Conservation (phyloP, 139 green algal genomes). For the Haematococcus sp. region DNA sequence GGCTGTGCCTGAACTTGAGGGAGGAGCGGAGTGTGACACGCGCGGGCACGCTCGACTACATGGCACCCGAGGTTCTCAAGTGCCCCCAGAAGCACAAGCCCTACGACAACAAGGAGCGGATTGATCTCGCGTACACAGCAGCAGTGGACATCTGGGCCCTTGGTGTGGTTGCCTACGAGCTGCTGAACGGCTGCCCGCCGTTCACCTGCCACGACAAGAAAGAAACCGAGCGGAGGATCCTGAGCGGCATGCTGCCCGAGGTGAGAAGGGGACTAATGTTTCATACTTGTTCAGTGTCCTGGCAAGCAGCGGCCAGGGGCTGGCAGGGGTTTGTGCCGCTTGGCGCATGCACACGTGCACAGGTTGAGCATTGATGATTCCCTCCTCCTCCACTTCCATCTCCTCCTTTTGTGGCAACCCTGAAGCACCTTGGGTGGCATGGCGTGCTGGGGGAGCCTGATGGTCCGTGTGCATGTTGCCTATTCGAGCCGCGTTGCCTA, state of each 20-base stretch:
- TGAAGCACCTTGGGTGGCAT: too few species aligned
- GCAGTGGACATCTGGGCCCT: conserved; percentile 42
- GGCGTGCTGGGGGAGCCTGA: too few species aligned
- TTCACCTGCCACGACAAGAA: conserved; percentile 26
- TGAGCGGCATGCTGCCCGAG: conserved; percentile 4
- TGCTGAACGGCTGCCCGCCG: conserved; percentile 42
- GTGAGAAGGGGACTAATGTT: too few species aligned
- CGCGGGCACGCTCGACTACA: conserved; percentile 49
- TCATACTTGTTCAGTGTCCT: too few species aligned
- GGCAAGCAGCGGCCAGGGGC: too few species aligned
- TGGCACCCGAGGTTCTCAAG: conserved; percentile 51
- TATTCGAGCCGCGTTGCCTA: too few species aligned
- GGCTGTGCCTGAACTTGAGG: conserved; percentile 32
- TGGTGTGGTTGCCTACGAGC: conserved; percentile 53
- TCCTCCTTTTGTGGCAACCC: too few species aligned
- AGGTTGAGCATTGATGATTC: too few species aligned
- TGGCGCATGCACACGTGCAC: too few species aligned
- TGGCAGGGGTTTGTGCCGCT: too few species aligned
- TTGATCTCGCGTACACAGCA: conserved; percentile 36
- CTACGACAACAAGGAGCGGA: conserved; percentile 43
- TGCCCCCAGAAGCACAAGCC: conserved; percentile 52
- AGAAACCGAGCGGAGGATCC: conserved; percentile 5
- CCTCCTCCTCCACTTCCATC: too few species aligned
- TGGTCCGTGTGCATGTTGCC: too few species aligned
- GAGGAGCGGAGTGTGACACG: conserved; percentile 39